phyloP scores from a whole-genome alignment of 306 rosid species.

The Cucumis hystrix region DNA sequence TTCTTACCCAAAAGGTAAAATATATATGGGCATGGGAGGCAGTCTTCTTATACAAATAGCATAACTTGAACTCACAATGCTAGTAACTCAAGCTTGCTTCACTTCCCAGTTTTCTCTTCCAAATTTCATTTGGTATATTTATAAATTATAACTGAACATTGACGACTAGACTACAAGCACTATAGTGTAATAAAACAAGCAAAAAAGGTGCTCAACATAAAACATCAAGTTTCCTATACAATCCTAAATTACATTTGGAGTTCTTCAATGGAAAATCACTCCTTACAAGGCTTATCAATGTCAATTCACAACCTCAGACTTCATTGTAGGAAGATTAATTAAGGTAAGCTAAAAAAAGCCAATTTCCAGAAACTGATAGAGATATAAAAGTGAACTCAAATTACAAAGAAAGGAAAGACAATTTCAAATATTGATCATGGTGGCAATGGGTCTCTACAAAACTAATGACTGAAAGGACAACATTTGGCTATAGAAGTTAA shows the following conservation, averaged over 20 bases:
- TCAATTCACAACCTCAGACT: neutral
- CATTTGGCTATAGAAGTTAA: neutral
- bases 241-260: neutral
- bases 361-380: neutral
- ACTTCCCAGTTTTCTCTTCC: neutral
- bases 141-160: neutral
- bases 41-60: neutral
- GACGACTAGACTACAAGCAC: neutral
- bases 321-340: neutral
- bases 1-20: neutral
- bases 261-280: neutral
- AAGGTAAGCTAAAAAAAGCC: neutral
- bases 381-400: neutral
- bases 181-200: neutral
- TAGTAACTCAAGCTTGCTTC: neutral
- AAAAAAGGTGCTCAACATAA: neutral
- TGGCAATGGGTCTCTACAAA: neutral
- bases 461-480: neutral
- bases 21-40: neutral
- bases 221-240: neutral
- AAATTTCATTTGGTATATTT: neutral
- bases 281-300: neutral
- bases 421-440: neutral
- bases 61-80: neutral
- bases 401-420: neutral